These are phyloP conservation scores for Monosporascus sp. DNA, from an alignment of 2,329 filamentous ascomycete genomes.

Conservation along the genomic window DNA sequence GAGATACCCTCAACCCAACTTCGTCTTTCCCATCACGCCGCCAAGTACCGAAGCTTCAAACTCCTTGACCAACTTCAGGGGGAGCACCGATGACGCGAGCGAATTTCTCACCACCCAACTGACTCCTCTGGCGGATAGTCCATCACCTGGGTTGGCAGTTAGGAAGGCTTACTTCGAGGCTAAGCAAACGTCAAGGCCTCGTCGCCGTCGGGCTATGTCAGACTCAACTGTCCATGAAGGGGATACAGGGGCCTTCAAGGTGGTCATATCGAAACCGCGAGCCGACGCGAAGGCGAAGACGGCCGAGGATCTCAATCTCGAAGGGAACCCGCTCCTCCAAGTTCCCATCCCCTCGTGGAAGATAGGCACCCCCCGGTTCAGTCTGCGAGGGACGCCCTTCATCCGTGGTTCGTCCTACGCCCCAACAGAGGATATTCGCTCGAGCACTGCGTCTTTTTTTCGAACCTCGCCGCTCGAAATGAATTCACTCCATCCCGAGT, in stretches of 20 bases:
- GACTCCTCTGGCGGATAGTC: constrained; percentile 28
- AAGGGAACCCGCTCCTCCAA: constrained; percentile 53
- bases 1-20: constrained; percentile 55
- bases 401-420: constrained; percentile 77
- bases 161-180: constrained; percentile 28
- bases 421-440: constrained; percentile 66
- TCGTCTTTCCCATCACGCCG: constrained; percentile 56
- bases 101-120: constrained; percentile 33
- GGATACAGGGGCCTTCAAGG: constrained; percentile 67
- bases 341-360: constrained; percentile 79
- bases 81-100: constrained; percentile 24
- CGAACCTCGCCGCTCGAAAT: constrained; percentile 30
- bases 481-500: constrained; percentile 25
- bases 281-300: constrained; percentile 57
- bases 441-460: constrained; percentile 51
- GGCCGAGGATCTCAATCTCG: constrained; percentile 47
- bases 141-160: constrained; percentile 24
- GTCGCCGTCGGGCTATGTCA: constrained; percentile 62
- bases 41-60: constrained; percentile 54
- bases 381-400: constrained; percentile 66
- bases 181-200: constrained; percentile 18
- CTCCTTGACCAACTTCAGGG: constrained; percentile 28
- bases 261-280: constrained; percentile 70
- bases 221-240: constrained; percentile 67
- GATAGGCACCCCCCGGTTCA: constrained; percentile 77